Percentiles rank a stretch among this genome's conserved stretches.
These are phyloP conservation scores for Artemisia tridentata DNA, from an alignment of 129 eudicot genomes.

Conservation along the genomic window DNA sequence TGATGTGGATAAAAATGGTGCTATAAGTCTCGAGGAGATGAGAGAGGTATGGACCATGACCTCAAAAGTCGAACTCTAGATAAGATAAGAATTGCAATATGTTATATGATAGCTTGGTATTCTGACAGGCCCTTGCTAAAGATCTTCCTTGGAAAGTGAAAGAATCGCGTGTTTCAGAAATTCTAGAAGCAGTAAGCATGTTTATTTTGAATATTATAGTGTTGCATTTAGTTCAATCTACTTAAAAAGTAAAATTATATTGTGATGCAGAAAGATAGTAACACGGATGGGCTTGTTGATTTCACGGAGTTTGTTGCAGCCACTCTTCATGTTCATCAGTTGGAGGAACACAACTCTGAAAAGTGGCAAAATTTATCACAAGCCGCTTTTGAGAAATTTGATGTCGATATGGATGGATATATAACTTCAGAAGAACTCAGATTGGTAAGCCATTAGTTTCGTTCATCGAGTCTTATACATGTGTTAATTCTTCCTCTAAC, in stretches of 20 bases:
- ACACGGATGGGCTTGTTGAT: conserved; percentile 89
- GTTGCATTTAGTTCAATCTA: background rate
- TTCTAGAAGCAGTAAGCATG: conserved; percentile 78
- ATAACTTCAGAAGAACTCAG: conserved; percentile 90
- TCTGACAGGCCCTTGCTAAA: conserved; percentile 82
- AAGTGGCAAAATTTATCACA: conserved; percentile 85
- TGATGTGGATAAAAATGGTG: conserved; percentile 90
- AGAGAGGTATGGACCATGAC: conserved; percentile 53
- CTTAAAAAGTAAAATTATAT: conserved; percentile 16
- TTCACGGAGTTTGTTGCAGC: conserved; percentile 96
- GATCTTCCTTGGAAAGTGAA: conserved; percentile 97
- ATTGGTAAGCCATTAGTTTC: conserved; percentile 50
- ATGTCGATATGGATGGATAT: conserved; percentile 85
- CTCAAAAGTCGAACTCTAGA: conserved; percentile 7
- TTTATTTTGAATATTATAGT: background rate
- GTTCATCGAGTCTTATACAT: conserved; percentile 1
- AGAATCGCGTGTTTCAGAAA: conserved; percentile 77
- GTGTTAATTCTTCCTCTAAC: background rate
- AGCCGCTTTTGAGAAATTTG: conserved; percentile 94
- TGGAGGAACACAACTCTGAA: conserved; percentile 72
- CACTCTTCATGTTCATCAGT: conserved; percentile 86
- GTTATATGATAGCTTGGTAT: background rate
- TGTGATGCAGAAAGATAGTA: conserved; percentile 80
- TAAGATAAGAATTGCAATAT: background rate
- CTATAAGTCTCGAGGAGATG: conserved; percentile 96